These are phyloP conservation scores for Leccinum boreale DNA, from an alignment of 768 basidiomycete species.

Conservation along the genomic window DNA sequence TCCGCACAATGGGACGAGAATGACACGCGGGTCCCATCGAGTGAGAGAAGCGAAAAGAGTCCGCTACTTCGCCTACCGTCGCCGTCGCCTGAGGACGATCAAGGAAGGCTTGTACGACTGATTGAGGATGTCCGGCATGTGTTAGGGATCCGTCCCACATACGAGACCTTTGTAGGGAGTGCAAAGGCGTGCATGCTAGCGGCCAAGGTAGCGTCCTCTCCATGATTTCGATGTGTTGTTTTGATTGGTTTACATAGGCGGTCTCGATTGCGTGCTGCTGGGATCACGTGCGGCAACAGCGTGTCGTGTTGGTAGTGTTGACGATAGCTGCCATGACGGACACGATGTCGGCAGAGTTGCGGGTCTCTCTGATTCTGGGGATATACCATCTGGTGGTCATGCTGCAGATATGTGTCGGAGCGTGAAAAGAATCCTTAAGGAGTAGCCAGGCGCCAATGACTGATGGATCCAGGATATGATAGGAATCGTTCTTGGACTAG, in stretches of 20 bases:
- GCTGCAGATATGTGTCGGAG: slow-evolving; percentile 4
- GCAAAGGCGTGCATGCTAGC: slow-evolving; percentile 36
- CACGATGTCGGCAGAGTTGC: slow-evolving; percentile 41
- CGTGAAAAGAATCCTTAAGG: not conserved
- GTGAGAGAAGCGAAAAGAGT: slow-evolving; percentile 10
- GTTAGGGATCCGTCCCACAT: slow-evolving; percentile 12
- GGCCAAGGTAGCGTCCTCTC: slow-evolving; percentile 29
- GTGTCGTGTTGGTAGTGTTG: slow-evolving; percentile 26
- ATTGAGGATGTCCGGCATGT: not conserved
- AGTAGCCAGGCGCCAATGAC: no score
- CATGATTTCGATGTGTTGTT: not conserved
- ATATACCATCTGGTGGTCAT: slow-evolving; percentile 37
- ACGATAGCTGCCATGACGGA: slow-evolving; percentile 41
- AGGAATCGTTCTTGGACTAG: no score
- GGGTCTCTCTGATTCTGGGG: slow-evolving; percentile 37
- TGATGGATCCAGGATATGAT: no score
- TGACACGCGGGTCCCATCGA: not conserved
- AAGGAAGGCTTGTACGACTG: not conserved
- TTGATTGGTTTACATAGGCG: slow-evolving; percentile 13
- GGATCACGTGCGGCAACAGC: slow-evolving; percentile 24
- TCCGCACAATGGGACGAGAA: not conserved
- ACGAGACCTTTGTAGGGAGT: slow-evolving; percentile 25
- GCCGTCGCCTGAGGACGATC: not conserved
- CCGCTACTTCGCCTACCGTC: slow-evolving; percentile 16
- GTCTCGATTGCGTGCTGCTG: slow-evolving; percentile 23